These are phyloP conservation scores for Blastomyces gilchristii DNA, from an alignment of 2,329 filamentous ascomycete species.

Conservation along the genomic window DNA sequence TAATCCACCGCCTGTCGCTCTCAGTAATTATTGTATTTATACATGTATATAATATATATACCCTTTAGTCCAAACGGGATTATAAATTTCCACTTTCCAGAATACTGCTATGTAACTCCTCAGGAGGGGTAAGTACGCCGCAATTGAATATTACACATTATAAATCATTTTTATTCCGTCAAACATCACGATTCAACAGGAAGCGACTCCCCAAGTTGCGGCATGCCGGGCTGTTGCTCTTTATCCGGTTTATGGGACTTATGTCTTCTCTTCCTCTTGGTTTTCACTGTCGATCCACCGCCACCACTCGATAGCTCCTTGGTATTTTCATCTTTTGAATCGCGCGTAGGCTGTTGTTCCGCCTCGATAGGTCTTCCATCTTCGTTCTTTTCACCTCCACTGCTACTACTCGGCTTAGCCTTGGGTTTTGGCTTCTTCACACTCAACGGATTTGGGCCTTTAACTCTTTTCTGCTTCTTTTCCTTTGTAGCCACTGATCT, in stretches of 20 bases:
- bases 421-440: conserved; percentile 39
- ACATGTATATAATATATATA: background rate
- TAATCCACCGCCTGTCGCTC: background rate
- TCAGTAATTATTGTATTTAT: background rate
- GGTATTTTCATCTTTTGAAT: background rate
- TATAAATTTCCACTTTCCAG: background rate
- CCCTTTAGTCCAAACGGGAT: background rate
- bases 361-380: conserved; percentile 9
- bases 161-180: background rate
- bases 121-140: background rate
- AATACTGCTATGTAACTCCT: background rate
- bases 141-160: background rate
- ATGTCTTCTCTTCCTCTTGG: conserved; percentile 18
- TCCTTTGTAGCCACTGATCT: conserved; percentile 9
- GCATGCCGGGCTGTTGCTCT: background rate
- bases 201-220: conserved; percentile 6
- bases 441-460: conserved; percentile 40
- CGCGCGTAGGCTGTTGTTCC: background rate
- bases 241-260: conserved; percentile 12
- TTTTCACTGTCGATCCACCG: conserved; percentile 10
- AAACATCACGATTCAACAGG: conserved; percentile 11
- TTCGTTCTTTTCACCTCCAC: conserved; percentile 14
- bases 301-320: conserved; percentile 1
- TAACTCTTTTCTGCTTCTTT: conserved; percentile 33
- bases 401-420: conserved; percentile 12